Base-by-base conservation (phyloP, 768 basidiomycete species). In the Sarcodon aspratus region DNA sequence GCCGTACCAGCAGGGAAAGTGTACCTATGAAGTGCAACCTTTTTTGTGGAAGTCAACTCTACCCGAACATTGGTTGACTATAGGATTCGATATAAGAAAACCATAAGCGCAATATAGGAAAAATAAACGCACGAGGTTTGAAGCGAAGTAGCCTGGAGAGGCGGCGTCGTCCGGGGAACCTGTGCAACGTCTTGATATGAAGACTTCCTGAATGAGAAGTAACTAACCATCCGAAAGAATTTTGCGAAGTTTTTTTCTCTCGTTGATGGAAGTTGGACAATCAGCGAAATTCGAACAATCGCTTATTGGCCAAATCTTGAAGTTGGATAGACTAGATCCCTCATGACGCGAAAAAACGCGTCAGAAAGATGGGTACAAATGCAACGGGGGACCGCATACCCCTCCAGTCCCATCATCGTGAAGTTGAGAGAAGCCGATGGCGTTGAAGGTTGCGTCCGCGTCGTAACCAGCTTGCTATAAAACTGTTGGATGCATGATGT, bases 331-430 rank as follows among this genome's bases (percentile, higher is more conserved):
- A 27, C 21, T 27, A 27, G 21, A 27, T 27, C 21, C 21, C 21
- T 27, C 5, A 27, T 27, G 21, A 27, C 5, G 21, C 21, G 21
- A 27, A 27, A 27, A 27, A 27, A 27, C 2, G 21, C 21, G 21
- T 27, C 21, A 27, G 2, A 2, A 27, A 3, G 2, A 27, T 35
- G 21, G 17, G 6, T 32, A 12, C 4, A 3, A 32, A 31, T 1
- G 7, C 42, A 38, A 18, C 21, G 33, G 27, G 34, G 11, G 40
- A 33, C 9, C n/a, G 45, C 72, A 53, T 50, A 78, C 78, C 9
- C 78, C 79, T 15, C 79, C 78, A 3, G 79, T 80, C 32, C 80
- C 80, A 48, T 71, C 70, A 51, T 82, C 76, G 51, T 82, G 81
- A 46, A 82, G 52, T 53, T 79, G 78, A 10, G 79, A 81, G 57